Evolutionary conservation across 176 grass and related monocot species (phyloP).

Genomic region (Triticum urartu): DNA sequence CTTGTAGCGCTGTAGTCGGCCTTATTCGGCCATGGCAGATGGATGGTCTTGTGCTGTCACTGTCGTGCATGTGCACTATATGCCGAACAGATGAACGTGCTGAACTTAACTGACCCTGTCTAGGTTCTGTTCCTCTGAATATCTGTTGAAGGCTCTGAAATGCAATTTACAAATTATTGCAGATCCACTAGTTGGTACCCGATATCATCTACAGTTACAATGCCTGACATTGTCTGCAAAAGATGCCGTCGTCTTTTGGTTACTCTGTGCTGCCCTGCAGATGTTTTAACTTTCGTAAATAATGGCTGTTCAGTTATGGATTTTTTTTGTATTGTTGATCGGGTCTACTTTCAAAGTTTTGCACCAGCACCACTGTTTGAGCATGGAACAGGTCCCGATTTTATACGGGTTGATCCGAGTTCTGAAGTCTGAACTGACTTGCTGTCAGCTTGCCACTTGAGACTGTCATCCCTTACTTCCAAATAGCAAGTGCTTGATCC

Average conservation of each 20-base stretch:
- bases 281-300: conserved; percentile 14
- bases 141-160: conserved; percentile 18
- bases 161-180: conserved; percentile 1
- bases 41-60: neutral
- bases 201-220: conserved; percentile 4
- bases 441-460: neutral
- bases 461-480: neutral
- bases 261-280: neutral
- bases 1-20: conserved; percentile 23
- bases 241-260: conserved; percentile 3
- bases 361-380: neutral
- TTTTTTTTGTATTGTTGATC: neutral
- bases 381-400: neutral
- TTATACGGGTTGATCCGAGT: neutral
- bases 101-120: conserved; percentile 10
- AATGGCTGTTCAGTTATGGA: neutral
- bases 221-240: conserved; percentile 13
- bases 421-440: neutral
- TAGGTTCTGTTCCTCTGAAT: neutral
- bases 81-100: conserved; percentile 13
- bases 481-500: neutral
- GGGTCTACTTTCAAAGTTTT: neutral
- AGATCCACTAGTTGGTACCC: neutral
- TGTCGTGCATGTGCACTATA: neutral
- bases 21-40: neutral